These are phyloP conservation scores for Penicillium concentricum DNA, from an alignment of 2,329 filamentous ascomycete species.

Conservation along the genomic window DNA sequence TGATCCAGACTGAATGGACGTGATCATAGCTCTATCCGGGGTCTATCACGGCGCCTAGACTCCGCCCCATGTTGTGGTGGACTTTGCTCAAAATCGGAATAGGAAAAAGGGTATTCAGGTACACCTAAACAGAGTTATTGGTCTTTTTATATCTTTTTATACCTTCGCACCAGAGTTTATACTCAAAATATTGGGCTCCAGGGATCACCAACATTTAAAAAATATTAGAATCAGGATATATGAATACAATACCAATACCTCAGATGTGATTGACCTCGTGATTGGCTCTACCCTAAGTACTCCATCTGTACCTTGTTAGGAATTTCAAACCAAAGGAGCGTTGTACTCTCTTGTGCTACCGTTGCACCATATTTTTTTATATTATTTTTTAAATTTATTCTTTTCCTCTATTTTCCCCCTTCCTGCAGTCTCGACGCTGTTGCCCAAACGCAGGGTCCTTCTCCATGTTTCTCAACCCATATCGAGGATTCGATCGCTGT, in stretches of 20 bases:
- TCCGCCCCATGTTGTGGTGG: conserved; percentile 8
- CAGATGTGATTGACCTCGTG: conserved; percentile 13
- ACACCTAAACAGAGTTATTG: not conserved
- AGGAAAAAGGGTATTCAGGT: conserved; percentile 7
- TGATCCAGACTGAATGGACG: conserved; percentile 7
- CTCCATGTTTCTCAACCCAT: conserved; percentile 18
- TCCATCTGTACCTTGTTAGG: not conserved
- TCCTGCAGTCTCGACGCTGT: conserved; percentile 6
- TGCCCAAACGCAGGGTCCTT: conserved; percentile 20
- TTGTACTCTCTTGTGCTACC: conserved; percentile 11
- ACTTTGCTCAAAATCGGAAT: not conserved
- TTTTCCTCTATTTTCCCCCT: not conserved
- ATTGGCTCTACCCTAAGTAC: conserved; percentile 12
- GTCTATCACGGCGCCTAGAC: conserved; percentile 15
- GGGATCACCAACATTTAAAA: not conserved
- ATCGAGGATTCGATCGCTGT: conserved; percentile 20
- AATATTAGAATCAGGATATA: not conserved
- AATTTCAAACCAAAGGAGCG: conserved; percentile 1
- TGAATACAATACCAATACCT: conserved; percentile 8
- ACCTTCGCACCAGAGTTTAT: not conserved
- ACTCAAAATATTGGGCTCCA: not conserved
- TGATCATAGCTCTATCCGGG: conserved; percentile 1
- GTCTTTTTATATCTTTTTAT: not conserved
- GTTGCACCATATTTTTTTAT: conserved; percentile 6
- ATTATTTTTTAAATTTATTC: not conserved